A percentile compares a stretch with the other conserved stretches of the same genome.
These are phyloP conservation scores for Conringia planisiliqua DNA, from an alignment of 345 rosid species.

Conservation along the genomic window DNA sequence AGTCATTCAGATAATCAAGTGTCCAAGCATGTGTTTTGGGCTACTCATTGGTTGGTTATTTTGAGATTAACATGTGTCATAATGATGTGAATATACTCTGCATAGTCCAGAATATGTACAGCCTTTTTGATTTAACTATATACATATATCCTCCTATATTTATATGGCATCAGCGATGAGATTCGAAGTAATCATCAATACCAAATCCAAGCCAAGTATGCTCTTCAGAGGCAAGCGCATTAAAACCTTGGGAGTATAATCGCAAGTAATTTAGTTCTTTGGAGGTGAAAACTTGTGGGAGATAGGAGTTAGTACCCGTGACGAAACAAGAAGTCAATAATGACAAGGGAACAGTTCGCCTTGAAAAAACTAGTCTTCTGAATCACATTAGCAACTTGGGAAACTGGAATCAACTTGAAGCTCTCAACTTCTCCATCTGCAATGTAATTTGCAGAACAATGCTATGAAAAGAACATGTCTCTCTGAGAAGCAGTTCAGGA, in stretches of 20 bases:
- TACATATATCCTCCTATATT: not conserved
- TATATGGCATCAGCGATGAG: not conserved
- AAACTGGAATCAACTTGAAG: constrained; percentile 69
- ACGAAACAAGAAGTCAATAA: constrained; percentile 81
- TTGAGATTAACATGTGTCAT: not conserved
- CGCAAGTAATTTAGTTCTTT: not conserved
- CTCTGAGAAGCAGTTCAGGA: not conserved
- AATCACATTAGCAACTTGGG: constrained; percentile 63
- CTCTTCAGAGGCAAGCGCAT: not conserved
- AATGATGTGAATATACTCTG: not conserved
- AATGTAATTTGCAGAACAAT: not conserved
- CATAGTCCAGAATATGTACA: not conserved
- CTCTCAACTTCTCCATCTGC: constrained; percentile 96
- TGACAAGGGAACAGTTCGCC: constrained; percentile 78
- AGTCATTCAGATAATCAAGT: not conserved
- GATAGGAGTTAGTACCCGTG: constrained; percentile 61
- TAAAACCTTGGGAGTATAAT: not conserved
- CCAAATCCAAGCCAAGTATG: not conserved
- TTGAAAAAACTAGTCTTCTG: constrained; percentile 68
- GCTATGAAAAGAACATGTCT: not conserved
- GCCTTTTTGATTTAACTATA: not conserved
- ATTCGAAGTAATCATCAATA: not conserved
- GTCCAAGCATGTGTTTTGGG: not conserved
- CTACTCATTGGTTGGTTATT: not conserved
- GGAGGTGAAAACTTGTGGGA: not conserved